Conservation (phyloP, 1,284 basidiomycete genomes). For the Garcileccinum viscosum region DNA sequence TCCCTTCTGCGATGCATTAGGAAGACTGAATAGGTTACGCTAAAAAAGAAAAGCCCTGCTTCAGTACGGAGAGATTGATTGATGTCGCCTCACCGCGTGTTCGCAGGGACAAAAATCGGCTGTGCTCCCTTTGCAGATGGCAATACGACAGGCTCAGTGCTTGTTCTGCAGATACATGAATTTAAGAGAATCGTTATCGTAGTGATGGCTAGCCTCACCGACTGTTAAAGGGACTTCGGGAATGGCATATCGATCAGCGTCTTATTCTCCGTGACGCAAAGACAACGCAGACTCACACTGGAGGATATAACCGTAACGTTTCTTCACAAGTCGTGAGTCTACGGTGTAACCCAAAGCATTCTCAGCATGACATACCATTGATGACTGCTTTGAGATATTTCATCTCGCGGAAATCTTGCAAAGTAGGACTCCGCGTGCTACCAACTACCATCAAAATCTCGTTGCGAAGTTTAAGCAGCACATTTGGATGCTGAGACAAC, state of each 20-base stretch:
- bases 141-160: constrained; percentile 51
- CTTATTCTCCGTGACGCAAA: neutral
- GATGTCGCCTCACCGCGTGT: constrained; percentile 47
- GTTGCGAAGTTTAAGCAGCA: constrained; percentile 54
- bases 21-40: constrained; percentile 41
- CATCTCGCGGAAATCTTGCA: constrained; percentile 62
- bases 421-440: constrained; percentile 48
- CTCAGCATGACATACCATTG: constrained; percentile 49
- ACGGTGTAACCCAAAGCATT: neutral
- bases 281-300: constrained; percentile 51
- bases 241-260: constrained; percentile 11
- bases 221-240: constrained; percentile 41
- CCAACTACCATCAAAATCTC: constrained; percentile 60
- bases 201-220: constrained; percentile 25
- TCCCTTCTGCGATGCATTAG: constrained; percentile 43
- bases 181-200: neutral
- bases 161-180: constrained; percentile 42
- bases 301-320: constrained; percentile 65
- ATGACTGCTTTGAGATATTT: constrained; percentile 65
- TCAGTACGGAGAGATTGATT: constrained; percentile 31
- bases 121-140: constrained; percentile 40
- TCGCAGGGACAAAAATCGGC: constrained; percentile 40
- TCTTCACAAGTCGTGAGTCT: constrained; percentile 43
- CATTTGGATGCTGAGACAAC: constrained; percentile 56
- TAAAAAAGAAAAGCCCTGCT: constrained; percentile 9